Base-by-base conservation (phyloP, 805 yeast species). In the Starmera quercuum region DNA sequence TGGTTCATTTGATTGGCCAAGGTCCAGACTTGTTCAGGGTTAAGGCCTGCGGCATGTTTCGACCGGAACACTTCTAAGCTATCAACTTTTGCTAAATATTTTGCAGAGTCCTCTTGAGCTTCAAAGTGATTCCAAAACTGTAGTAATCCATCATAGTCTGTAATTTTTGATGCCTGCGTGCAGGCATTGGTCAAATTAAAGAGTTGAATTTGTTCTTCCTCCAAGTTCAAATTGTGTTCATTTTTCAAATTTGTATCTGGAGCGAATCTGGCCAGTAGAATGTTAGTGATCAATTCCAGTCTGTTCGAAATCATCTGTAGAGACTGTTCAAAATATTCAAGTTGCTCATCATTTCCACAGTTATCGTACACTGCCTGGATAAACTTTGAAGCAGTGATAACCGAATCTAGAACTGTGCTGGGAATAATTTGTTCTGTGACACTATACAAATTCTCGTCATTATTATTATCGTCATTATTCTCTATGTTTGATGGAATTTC, bases 361-460 rank as follows among this genome's bases (percentile, higher is more conserved):
- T 26, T 27, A 25, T 42, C 51, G 17, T 42, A 33, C 9, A 33
- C 27, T 1, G 40, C 35, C 10, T 36, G 39, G 3, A 41, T 16
- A 2, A 45, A 29, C 29, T 39, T 46, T 26, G 32, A 26, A 1
- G 33, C 31, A 1, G 42, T 31, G 2, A 42, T 26, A 5, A 44
- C 23, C 3, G 47, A 33, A 16, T 51, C 56, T 21, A 51, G 22
- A 1, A 51, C 33, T 5, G 42, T 35, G 6, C 34, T 32, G 6
- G 56, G 53, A 2, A 48, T 48, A 5, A 48, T 35, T 34, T 51
- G 54, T 25, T 49, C 56, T n/a, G 34, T 37, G 31, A 40, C 38
- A 20, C 44, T 45, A 23, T 29, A 46, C 23, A 39, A 42, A n/a
- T 30, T 38, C 7, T 33, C 35, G 12, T 29, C 42, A 4, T 28